A percentile compares a stretch with the other conserved stretches of the same genome.
phyloP scores from a whole-genome alignment of 2,329 filamentous ascomycete species.

The Colletotrichum tanaceti region DNA sequence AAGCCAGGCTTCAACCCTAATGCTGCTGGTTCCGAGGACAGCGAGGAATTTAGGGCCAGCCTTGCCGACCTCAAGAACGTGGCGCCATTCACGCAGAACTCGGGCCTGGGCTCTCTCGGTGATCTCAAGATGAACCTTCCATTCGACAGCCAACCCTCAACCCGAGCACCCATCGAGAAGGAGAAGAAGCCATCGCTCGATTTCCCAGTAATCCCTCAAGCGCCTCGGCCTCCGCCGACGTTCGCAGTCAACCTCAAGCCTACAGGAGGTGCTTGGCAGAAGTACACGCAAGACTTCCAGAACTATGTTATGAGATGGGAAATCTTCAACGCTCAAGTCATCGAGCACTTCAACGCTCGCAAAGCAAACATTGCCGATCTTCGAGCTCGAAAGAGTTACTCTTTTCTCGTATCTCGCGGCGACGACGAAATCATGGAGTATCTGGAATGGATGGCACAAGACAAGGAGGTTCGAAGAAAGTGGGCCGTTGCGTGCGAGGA shows the following conservation, averaged over 20 bases:
- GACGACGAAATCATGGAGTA: slow-evolving; percentile 68
- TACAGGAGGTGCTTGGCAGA: slow-evolving; percentile 57
- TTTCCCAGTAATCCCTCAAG: slow-evolving; percentile 62
- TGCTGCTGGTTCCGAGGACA: slow-evolving; percentile 65
- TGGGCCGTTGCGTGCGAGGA: slow-evolving; percentile 70
- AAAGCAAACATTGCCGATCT: slow-evolving; percentile 56
- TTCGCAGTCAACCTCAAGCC: slow-evolving; percentile 59
- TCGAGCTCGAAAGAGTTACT: slow-evolving; percentile 56
- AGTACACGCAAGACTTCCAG: slow-evolving; percentile 65
- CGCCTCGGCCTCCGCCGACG: slow-evolving; percentile 60
- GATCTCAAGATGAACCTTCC: slow-evolving; percentile 69
- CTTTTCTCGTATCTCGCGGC: slow-evolving; percentile 57
- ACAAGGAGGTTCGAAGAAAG: slow-evolving; percentile 69
- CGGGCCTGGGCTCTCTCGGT: slow-evolving; percentile 64
- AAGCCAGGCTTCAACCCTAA: slow-evolving; percentile 49
- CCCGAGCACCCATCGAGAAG: slow-evolving; percentile 51
- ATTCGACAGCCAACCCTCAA: slow-evolving; percentile 64
- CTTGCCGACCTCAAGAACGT: slow-evolving; percentile 67
- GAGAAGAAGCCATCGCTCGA: slow-evolving; percentile 52
- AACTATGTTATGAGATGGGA: slow-evolving; percentile 63
- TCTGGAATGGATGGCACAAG: slow-evolving; percentile 69
- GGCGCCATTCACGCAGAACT: slow-evolving; percentile 63
- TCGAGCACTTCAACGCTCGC: slow-evolving; percentile 66
- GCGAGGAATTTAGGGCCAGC: slow-evolving; percentile 64
- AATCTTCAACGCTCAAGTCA: slow-evolving; percentile 59